phyloP scores from a whole-genome alignment of 805 yeast genomes.

The Tetrapisispora pingtungensis region DNA sequence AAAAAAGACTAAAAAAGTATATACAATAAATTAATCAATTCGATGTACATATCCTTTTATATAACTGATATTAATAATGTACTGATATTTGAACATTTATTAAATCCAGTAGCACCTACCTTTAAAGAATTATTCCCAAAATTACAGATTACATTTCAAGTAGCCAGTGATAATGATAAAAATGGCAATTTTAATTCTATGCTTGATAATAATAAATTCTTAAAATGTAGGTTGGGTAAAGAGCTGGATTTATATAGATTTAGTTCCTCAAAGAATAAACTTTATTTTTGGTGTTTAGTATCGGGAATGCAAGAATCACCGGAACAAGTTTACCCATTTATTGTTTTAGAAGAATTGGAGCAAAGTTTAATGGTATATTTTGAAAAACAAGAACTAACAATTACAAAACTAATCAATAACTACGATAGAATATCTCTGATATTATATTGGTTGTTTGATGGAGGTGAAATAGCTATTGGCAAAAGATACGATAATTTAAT shows the following conservation, averaged over 20 bases:
- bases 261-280: constrained; percentile 14
- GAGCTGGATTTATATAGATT: constrained; percentile 17
- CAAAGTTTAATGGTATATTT: constrained; percentile 50
- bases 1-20: too few relatives aligned
- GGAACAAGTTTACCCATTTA: constrained; percentile 30
- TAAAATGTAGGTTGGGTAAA: constrained; percentile 12
- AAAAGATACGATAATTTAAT: constrained; percentile 52
- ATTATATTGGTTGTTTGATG: constrained; percentile 69
- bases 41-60: constrained; percentile 24
- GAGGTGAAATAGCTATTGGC: constrained; percentile 61
- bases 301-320: constrained; percentile 2
- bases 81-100: constrained; percentile 21
- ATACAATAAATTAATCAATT: not conserved
- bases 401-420: constrained; percentile 54
- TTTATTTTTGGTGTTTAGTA: constrained; percentile 21
- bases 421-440: constrained; percentile 61
- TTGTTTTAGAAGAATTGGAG: constrained; percentile 42
- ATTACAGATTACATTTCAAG: constrained; percentile 17
- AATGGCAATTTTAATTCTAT: not conserved
- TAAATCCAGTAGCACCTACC: constrained; percentile 22
- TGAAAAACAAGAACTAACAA: constrained; percentile 39
- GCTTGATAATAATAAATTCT: not conserved
- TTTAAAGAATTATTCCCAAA: constrained; percentile 18
- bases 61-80: constrained; percentile 20
- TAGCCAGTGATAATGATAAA: constrained; percentile 3